phyloP scores from a whole-genome alignment of 257 asterid genomes.

The Plectranthus barbatus region DNA sequence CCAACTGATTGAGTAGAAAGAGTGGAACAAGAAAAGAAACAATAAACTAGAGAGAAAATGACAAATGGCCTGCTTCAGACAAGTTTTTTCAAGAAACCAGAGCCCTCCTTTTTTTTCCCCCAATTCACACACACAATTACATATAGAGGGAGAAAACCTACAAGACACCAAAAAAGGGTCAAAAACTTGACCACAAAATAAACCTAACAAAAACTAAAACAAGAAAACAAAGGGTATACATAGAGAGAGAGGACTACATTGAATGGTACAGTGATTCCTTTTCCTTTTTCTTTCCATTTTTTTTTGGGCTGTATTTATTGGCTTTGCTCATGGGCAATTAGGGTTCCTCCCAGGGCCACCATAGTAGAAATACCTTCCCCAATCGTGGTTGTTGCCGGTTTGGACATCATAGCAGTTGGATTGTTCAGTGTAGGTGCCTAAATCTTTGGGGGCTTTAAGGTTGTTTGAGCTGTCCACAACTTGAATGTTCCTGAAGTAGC shows the following conservation, averaged over 20 bases:
- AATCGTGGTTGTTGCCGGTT: conserved; percentile 58
- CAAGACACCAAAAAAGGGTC: not conserved
- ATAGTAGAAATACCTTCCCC: conserved; percentile 77
- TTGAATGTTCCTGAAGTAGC: conserved; percentile 76
- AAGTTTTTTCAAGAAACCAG: conserved; percentile 27
- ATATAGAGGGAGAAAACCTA: too few relatives aligned
- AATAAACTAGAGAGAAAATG: conserved; percentile 6
- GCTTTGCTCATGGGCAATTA: conserved; percentile 47
- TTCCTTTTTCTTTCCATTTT: not conserved
- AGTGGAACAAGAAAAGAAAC: not conserved
- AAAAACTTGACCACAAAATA: not conserved
- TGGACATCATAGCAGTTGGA: conserved; percentile 76
- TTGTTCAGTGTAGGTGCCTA: conserved; percentile 68
- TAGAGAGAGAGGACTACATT: conserved; percentile 18
- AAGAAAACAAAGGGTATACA: not conserved
- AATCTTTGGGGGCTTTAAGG: conserved; percentile 60
- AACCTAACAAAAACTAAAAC: conserved; percentile 26
- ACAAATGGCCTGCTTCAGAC: conserved; percentile 5
- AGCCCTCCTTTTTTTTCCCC: conserved; percentile 29
- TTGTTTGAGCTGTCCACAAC: conserved; percentile 75
- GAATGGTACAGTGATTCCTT: conserved; percentile 29
- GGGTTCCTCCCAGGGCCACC: conserved; percentile 90
- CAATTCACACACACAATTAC: conserved; percentile 16
- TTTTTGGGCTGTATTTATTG: too few relatives aligned
- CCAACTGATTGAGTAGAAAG: not conserved